Evolutionary conservation across 371 early-diverging fungal species (phyloP).

Genomic region (Rhizomucor pusillus): DNA sequence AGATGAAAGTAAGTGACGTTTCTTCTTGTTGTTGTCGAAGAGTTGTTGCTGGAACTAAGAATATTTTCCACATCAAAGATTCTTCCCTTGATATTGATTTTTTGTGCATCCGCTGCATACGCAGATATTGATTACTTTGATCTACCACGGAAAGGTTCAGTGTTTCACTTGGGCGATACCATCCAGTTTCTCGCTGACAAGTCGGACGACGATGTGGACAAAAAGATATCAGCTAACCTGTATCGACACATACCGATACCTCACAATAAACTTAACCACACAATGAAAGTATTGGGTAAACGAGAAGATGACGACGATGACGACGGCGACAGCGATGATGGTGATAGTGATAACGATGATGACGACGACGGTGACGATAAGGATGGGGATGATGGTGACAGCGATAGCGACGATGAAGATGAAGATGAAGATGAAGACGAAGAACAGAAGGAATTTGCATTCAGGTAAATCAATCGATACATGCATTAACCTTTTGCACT

Average conservation of each 20-base stretch:
- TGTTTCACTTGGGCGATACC: slow-evolving; percentile 2
- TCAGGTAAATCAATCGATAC: not conserved
- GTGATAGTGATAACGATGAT: slow-evolving; percentile 4
- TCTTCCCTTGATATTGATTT: too few species aligned
- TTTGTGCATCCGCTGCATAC: not conserved
- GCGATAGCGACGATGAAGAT: slow-evolving; percentile 2
- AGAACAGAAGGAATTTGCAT: slow-evolving; percentile 3
- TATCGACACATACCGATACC: slow-evolving; percentile 4
- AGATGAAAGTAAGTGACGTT: too few species aligned
- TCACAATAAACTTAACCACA: too few species aligned
- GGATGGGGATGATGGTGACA: slow-evolving; percentile 3
- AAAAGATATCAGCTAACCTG: slow-evolving; percentile 13
- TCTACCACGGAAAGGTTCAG: slow-evolving; percentile 5
- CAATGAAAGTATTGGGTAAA: not conserved
- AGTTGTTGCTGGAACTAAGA: too few species aligned
- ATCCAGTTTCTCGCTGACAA: slow-evolving; percentile 16
- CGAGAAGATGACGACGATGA: slow-evolving; percentile 6
- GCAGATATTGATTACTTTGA: slow-evolving; percentile 20
- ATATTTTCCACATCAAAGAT: too few species aligned
- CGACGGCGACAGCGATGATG: not conserved
- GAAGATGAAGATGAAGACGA: slow-evolving; percentile 5
- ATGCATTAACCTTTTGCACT: not conserved
- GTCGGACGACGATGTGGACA: slow-evolving; percentile 13
- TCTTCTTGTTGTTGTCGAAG: too few species aligned
- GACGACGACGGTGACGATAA: slow-evolving; percentile 1